Conservation (phyloP, 2,329 filamentous ascomycete species). For the Neonectria sp. region DNA sequence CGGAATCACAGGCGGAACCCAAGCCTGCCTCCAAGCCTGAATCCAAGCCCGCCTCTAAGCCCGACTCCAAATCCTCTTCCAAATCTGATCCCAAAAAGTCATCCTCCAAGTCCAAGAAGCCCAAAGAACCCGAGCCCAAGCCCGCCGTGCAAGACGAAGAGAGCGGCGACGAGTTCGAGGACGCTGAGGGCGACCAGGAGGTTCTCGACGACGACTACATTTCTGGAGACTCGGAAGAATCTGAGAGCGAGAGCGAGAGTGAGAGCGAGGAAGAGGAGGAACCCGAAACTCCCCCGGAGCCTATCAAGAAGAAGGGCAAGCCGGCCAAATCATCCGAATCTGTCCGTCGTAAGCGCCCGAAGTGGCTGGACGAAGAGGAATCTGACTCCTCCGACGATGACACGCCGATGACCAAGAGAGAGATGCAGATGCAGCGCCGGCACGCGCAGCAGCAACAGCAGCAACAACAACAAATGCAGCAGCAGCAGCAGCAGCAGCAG, state of each 20-base stretch:
- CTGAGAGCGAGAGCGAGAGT: slow-evolving; percentile 29
- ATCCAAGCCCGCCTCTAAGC: slow-evolving; percentile 19
- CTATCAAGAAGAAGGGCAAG: slow-evolving; percentile 16
- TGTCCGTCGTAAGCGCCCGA: not conserved
- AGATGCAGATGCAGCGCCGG: slow-evolving; percentile 20
- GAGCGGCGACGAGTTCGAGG: slow-evolving; percentile 31
- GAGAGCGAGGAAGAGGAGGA: slow-evolving; percentile 44
- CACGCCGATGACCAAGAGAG: slow-evolving; percentile 6
- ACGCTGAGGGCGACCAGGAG: slow-evolving; percentile 37
- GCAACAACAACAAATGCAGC: slow-evolving; percentile 37
- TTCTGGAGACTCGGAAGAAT: slow-evolving; percentile 20
- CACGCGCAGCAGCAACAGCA: slow-evolving; percentile 38
- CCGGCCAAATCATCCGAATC: slow-evolving; percentile 16
- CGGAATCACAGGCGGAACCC: slow-evolving; percentile 4
- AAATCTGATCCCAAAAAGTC: not conserved
- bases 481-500: slow-evolving; percentile 37
- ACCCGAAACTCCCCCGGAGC: slow-evolving; percentile 42
- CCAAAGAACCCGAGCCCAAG: slow-evolving; percentile 4
- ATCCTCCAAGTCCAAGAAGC: slow-evolving; percentile 10
- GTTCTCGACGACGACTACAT: slow-evolving; percentile 17
- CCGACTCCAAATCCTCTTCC: slow-evolving; percentile 3
- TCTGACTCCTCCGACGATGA: slow-evolving; percentile 16
- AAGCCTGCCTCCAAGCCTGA: slow-evolving; percentile 31
- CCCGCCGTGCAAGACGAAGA: slow-evolving; percentile 22
- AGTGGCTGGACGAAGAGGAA: slow-evolving; percentile 29